A percentile compares a stretch with the other conserved stretches of the same genome.
Evolutionary conservation across 106 monocot species (phyloP).

Genomic region (Acanthochlamys bracteata): DNA sequence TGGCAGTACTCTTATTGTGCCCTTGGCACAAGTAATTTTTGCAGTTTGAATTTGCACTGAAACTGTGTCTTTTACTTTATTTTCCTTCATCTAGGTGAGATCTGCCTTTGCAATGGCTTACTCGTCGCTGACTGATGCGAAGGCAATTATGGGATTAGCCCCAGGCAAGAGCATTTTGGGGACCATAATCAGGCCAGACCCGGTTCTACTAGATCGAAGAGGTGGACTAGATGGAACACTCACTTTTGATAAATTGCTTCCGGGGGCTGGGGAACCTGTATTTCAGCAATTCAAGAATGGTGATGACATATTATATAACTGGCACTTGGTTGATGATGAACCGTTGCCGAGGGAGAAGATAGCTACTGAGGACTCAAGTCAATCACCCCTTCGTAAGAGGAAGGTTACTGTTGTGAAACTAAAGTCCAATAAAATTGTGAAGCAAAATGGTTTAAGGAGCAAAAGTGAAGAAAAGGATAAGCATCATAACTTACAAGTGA

Average conservation of each 20-base stretch:
- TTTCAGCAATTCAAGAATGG: constrained; percentile 15
- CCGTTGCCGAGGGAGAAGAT: constrained; percentile 56
- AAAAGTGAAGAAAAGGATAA: constrained; percentile 11
- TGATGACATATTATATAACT: constrained; percentile 47
- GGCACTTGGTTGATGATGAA: constrained; percentile 74
- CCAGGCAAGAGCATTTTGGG: constrained; percentile 64
- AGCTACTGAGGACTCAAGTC: constrained; percentile 1
- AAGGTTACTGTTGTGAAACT: constrained; percentile 18
- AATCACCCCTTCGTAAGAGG: constrained; percentile 16
- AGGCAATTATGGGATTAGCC: constrained; percentile 34
- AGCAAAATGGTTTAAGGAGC: not conserved
- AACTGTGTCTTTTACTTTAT: not conserved
- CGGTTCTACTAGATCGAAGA: constrained; percentile 54
- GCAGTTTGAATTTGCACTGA: not conserved
- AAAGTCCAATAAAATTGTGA: constrained; percentile 3
- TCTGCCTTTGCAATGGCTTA: constrained; percentile 84
- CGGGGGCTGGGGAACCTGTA: constrained; percentile 45
- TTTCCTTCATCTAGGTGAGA: constrained; percentile 47
- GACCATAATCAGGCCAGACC: constrained; percentile 77
- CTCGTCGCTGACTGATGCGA: constrained; percentile 55
- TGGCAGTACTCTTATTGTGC: not conserved
- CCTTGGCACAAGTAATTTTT: not conserved
- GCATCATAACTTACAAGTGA: not conserved
- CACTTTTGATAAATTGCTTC: constrained; percentile 45
- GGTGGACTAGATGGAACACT: constrained; percentile 48